These are phyloP conservation scores for Salmacisia buchloeana DNA, from an alignment of 1,284 basidiomycete genomes.

Conservation along the genomic window DNA sequence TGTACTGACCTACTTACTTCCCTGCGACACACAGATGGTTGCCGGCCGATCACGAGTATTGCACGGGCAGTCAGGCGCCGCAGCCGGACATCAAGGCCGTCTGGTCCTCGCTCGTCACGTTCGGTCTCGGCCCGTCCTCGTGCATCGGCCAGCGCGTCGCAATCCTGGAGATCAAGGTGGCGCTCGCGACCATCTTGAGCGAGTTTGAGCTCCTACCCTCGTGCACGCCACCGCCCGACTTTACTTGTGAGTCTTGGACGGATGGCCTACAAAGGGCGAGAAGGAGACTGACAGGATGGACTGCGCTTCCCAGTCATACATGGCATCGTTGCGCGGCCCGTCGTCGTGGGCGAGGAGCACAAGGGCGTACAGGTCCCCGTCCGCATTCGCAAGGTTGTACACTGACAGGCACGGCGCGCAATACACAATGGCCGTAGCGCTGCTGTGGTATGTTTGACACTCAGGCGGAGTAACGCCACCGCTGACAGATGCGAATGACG, in stretches of 20 bases:
- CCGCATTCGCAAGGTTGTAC: background rate
- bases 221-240: background rate
- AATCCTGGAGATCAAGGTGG: conserved; percentile 3
- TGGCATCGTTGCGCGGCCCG: conserved; percentile 1
- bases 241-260: background rate
- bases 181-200: background rate
- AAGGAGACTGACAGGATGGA: too few relatives aligned
- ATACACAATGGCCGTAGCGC: too few relatives aligned
- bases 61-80: background rate
- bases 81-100: background rate
- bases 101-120: conserved; percentile 6
- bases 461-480: too few relatives aligned
- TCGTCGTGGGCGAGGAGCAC: conserved; percentile 7
- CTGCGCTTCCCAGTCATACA: background rate
- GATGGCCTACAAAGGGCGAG: too few relatives aligned
- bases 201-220: conserved; percentile 9
- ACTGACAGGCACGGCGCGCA: too few relatives aligned
- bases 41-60: background rate
- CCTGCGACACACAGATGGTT: background rate
- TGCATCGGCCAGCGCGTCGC: conserved; percentile 10
- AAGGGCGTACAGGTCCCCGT: conserved; percentile 4
- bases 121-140: background rate
- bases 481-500: too few relatives aligned
- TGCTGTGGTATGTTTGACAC: too few relatives aligned
- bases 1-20: background rate